These are phyloP conservation scores for Pichia nakasei DNA, from an alignment of 805 yeast genomes.

Conservation along the genomic window DNA sequence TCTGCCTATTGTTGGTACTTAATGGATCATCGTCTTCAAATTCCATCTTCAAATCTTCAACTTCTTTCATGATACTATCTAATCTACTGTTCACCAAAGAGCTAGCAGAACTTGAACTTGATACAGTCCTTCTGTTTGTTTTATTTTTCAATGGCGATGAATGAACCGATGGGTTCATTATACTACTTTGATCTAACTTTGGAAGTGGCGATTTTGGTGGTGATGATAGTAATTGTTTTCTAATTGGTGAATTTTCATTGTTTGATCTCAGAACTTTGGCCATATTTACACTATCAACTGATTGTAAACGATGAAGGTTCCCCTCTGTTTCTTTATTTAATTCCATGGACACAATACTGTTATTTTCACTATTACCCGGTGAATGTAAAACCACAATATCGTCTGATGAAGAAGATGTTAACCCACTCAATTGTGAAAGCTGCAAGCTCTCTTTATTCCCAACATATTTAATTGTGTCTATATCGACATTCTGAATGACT, in stretches of 20 bases:
- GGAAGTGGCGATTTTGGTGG: constrained; percentile 14
- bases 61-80: constrained; percentile 27
- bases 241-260: background rate
- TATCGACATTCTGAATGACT: constrained; percentile 29
- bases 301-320: background rate
- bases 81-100: constrained; percentile 19
- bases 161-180: background rate
- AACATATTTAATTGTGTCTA: constrained; percentile 26
- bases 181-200: background rate
- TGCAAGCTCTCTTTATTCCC: constrained; percentile 16
- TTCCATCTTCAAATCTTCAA: constrained; percentile 22
- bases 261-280: constrained; percentile 2
- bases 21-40: constrained; percentile 15
- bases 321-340: background rate
- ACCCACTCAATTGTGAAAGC: background rate
- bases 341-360: background rate
- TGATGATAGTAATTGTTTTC: background rate
- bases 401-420: background rate
- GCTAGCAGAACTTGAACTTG: constrained; percentile 1
- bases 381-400: background rate
- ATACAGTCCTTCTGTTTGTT: background rate
- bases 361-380: background rate
- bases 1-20: too few relatives aligned
- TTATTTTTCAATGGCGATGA: constrained; percentile 1
- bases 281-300: constrained; percentile 1